These are phyloP conservation scores for Aspergillus puulaauensis DNA, from an alignment of 2,329 filamentous ascomycete species.

Conservation along the genomic window DNA sequence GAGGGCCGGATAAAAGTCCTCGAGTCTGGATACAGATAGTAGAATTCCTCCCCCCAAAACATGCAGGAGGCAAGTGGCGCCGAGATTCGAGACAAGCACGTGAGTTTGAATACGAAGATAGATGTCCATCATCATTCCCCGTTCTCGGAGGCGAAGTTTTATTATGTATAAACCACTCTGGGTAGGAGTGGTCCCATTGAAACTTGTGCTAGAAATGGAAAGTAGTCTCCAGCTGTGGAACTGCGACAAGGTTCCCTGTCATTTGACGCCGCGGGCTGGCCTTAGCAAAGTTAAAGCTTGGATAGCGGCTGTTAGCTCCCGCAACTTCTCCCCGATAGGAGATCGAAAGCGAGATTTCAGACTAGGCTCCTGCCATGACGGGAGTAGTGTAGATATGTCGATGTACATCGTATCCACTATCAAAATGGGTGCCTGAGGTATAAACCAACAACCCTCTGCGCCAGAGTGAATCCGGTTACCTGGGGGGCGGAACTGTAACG, in stretches of 20 bases:
- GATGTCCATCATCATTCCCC: neutral
- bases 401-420: neutral
- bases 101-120: neutral
- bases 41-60: neutral
- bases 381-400: neutral
- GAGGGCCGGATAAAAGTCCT: no score
- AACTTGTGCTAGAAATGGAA: no score
- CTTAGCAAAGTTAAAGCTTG: slow-evolving; percentile 1
- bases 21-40: neutral
- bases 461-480: no score
- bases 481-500: neutral
- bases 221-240: neutral
- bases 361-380: neutral
- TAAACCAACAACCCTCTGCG: neutral
- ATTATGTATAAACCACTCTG: neutral
- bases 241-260: neutral
- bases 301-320: neutral
- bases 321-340: neutral
- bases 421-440: neutral
- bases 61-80: no score
- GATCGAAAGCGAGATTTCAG: neutral
- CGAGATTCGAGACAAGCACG: neutral
- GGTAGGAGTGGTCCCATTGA: no score
- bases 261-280: neutral
- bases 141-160: neutral